These are phyloP conservation scores for Puccinia hordei DNA, from an alignment of 1,284 basidiomycete genomes.

Conservation along the genomic window DNA sequence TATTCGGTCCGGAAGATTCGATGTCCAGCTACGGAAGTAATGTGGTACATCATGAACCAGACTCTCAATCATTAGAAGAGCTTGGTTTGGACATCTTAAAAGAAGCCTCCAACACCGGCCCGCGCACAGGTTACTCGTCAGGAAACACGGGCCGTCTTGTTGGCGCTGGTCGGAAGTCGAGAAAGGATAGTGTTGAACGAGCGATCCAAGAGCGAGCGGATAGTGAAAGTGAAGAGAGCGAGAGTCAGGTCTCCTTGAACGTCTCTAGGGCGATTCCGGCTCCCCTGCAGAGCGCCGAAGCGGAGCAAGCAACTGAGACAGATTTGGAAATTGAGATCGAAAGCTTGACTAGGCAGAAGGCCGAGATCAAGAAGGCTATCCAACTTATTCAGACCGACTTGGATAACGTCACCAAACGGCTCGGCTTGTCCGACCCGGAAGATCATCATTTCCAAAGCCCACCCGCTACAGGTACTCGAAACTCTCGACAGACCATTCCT, in stretches of 20 bases:
- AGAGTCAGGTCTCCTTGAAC: not conserved
- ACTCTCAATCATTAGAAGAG: constrained; percentile 27
- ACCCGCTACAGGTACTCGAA: not conserved
- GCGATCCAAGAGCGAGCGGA: not conserved
- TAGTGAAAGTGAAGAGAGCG: not conserved
- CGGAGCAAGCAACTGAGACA: not conserved
- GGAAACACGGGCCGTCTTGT: not conserved
- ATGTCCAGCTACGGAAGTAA: not conserved
- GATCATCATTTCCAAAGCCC: not conserved
- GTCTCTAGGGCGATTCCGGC: not conserved
- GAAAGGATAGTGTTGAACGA: not conserved
- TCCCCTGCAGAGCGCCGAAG: too few species aligned
- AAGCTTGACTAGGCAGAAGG: not conserved
- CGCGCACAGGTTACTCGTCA: not conserved
- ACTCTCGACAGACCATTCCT: not conserved
- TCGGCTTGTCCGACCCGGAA: not conserved
- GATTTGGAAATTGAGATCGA: constrained; percentile 7
- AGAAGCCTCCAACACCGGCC: not conserved
- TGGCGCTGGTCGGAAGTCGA: not conserved
- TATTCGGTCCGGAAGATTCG: not conserved
- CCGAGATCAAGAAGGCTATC: constrained; percentile 22
- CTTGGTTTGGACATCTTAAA: not conserved
- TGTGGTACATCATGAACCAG: not conserved
- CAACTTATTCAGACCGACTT: constrained; percentile 22
- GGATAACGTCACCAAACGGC: constrained; percentile 7